Evolutionary conservation across 805 yeast genomes (phyloP).

Genomic region (Kregervanrija fluxuum): DNA sequence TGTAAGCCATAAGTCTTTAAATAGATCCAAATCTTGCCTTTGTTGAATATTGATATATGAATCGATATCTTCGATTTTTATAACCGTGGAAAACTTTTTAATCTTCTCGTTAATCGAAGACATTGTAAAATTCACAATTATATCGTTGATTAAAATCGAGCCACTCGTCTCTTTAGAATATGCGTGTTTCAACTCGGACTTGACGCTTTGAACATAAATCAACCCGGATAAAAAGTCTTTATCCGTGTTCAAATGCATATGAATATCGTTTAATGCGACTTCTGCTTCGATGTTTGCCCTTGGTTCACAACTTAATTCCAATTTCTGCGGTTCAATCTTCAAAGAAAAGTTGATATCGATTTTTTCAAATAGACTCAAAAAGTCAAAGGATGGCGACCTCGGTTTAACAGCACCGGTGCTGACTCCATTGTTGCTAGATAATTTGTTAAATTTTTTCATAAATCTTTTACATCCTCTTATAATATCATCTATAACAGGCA

Average conservation of each 20-base stretch:
- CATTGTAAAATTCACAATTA: constrained; percentile 43
- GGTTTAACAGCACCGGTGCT: neutral
- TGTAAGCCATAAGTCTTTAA: constrained; percentile 78
- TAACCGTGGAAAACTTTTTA: constrained; percentile 42
- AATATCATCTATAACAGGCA: constrained; percentile 66
- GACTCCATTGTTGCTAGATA: constrained; percentile 1
- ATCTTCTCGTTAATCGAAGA: constrained; percentile 29
- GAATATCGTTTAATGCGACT: constrained; percentile 65
- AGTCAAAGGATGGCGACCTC: constrained; percentile 21
- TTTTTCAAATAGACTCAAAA: constrained; percentile 42
- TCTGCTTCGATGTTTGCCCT: constrained; percentile 87
- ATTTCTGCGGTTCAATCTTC: constrained; percentile 61
- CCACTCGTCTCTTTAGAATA: constrained; percentile 90
- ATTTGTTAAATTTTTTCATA: constrained; percentile 26
- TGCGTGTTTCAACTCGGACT: constrained; percentile 77
- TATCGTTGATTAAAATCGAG: constrained; percentile 41
- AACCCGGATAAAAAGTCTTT: constrained; percentile 33
- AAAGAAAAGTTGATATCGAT: constrained; percentile 58
- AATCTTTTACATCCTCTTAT: constrained; percentile 40
- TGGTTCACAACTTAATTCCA: constrained; percentile 86
- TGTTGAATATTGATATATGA: constrained; percentile 75
- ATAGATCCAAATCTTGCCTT: constrained; percentile 76
- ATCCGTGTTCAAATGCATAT: constrained; percentile 48
- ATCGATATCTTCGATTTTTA: constrained; percentile 43
- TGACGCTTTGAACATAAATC: constrained; percentile 45